Evolutionary conservation across 192 early-diverging fungal genomes (phyloP).

Genomic region (Borealophlyctis nickersoniae): DNA sequence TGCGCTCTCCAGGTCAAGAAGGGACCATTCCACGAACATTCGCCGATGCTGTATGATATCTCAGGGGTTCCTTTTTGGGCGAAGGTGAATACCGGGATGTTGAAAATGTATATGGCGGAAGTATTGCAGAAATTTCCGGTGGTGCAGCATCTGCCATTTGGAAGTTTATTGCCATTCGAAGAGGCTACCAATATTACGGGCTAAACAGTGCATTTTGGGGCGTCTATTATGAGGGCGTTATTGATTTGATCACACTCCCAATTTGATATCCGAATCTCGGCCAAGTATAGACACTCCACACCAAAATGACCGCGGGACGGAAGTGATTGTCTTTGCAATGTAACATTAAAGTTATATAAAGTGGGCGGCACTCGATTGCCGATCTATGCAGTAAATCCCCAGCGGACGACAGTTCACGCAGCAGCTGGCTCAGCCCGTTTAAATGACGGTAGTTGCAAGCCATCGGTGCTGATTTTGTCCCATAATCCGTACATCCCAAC

Average conservation of each 20-base stretch:
- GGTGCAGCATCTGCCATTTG: constrained; percentile 79
- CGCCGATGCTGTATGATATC: constrained; percentile 75
- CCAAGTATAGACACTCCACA: too few relatives aligned
- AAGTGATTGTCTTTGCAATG: too few relatives aligned
- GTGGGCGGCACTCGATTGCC: too few relatives aligned
- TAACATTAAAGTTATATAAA: too few relatives aligned
- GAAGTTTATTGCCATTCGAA: constrained; percentile 55
- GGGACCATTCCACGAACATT: constrained; percentile 75
- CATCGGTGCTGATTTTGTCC: constrained; percentile 18
- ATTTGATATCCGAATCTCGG: too few relatives aligned
- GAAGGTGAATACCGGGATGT: constrained; percentile 70
- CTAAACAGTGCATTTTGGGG: too few relatives aligned
- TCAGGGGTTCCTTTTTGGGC: constrained; percentile 67
- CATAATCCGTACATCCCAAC: constrained; percentile 41
- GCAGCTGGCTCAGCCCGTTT: background rate
- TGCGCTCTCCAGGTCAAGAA: constrained; percentile 48
- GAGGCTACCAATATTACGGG: background rate
- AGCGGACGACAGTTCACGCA: background rate
- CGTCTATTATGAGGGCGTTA: too few relatives aligned
- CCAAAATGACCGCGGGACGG: too few relatives aligned
- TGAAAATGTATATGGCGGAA: constrained; percentile 75
- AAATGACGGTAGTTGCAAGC: constrained; percentile 9
- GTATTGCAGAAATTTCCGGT: constrained; percentile 74
- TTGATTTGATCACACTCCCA: too few relatives aligned
- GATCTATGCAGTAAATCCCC: too few relatives aligned